Evolutionary conservation across 208 protist genomes (phyloP), one percentile per base, ranked within the genome.

Genomic region (Leishmania martiniquensis): DNA sequence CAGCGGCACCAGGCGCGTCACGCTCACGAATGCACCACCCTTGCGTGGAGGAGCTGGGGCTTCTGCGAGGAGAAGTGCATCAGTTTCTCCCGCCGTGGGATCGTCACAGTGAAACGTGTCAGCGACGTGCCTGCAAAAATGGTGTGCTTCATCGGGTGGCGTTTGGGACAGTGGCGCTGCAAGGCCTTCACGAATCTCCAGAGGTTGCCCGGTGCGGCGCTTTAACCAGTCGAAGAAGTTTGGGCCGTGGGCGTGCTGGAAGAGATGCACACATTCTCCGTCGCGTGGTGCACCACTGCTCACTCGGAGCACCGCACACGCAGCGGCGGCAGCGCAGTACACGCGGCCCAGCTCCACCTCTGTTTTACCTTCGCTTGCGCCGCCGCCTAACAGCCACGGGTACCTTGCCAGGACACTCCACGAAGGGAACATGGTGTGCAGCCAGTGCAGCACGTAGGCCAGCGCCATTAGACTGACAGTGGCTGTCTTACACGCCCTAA

Each of bases 371-470:
- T 17, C 44, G 9, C 49, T 39, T n/a, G 59, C 32, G 42, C 25
- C 42, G 13, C 74, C 76, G 57, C 74, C 74, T 32, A 83, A 22
- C 25, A 78, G 37, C 74, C 75, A 83, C 47, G 79, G 79, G 17
- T 65, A 72, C 20, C 5, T 51, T 2, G 54, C 47, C 5, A 75
- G 51, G 3, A 47, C 49, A 42, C 45, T 17, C 66, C 65, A 79
- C 44, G n/a, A 66, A 17, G 68, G 55, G 29, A 83, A 76, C 10
- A 71, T 39, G 32, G 47, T 54, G 69, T 83, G 73, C 5, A 72
- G n/a, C 68, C 79, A 76, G 51, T 78, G 57, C 39, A 83, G 42
- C 20, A 71, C 59, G 59, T 75, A 83, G 52, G 39, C 59, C 32
- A 60, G 22, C 74, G 69, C 29, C 55, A 73, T 63, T 25, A 78